phyloP scores from a whole-genome alignment of 805 yeast species.

The Ogataea nakhonphanomensis region DNA sequence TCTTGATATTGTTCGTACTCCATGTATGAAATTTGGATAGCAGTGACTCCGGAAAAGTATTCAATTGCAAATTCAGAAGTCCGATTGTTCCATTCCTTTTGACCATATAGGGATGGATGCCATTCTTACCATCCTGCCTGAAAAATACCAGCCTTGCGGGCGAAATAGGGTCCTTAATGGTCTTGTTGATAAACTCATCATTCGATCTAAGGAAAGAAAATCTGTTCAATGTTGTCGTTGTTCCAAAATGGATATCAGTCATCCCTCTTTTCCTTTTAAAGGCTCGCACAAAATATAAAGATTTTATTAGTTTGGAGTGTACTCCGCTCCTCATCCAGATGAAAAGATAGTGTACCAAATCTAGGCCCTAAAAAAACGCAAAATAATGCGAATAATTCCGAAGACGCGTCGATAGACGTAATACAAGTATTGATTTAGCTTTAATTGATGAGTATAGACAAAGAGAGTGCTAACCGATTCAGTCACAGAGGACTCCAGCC shows the following conservation, averaged over 20 bases:
- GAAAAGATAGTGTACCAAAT: not conserved
- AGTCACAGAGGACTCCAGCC: too few relatives aligned
- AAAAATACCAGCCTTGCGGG: conserved; percentile 49
- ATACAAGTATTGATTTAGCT: not conserved
- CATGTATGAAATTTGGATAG: conserved; percentile 18
- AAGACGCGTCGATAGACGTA: not conserved
- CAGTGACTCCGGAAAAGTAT: conserved; percentile 14
- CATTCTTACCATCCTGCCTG: conserved; percentile 27
- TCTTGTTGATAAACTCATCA: conserved; percentile 40
- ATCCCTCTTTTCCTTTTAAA: conserved; percentile 11
- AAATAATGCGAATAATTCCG: not conserved
- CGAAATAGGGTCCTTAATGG: conserved; percentile 6
- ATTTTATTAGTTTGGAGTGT: conserved; percentile 1
- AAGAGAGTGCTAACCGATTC: not conserved
- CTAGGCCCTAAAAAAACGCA: too few relatives aligned
- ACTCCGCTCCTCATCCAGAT: not conserved
- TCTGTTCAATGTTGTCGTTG: conserved; percentile 49
- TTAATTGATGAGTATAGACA: conserved; percentile 5
- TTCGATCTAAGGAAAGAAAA: conserved; percentile 63
- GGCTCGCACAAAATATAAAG: conserved; percentile 8
- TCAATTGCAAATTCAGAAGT: conserved; percentile 15
- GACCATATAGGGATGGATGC: conserved; percentile 20
- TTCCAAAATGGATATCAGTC: conserved; percentile 28
- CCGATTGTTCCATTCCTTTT: conserved; percentile 2
- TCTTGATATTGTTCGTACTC: conserved; percentile 19